Conservation (phyloP, 2,329 filamentous ascomycete genomes). For the Nigrograna mackinnonii region DNA sequence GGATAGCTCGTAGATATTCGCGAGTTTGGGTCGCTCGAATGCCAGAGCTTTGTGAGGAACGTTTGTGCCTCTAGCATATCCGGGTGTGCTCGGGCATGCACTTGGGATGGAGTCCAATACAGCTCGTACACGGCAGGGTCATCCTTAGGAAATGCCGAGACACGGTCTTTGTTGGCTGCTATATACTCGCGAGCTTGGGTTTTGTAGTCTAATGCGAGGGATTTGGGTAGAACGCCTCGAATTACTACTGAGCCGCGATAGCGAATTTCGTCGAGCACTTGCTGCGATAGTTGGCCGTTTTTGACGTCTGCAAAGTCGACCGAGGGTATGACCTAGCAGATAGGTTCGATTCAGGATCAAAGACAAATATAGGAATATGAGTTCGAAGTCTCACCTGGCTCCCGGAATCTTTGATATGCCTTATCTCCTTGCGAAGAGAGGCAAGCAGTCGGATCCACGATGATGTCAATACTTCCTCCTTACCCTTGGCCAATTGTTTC, state of each 20-base stretch:
- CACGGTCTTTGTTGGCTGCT: conserved; percentile 1
- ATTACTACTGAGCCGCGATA: not conserved
- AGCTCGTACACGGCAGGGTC: not conserved
- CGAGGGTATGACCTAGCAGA: not conserved
- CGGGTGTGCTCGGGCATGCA: not conserved
- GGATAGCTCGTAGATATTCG: not conserved
- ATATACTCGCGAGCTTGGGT: conserved; percentile 1
- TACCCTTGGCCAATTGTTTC: not conserved
- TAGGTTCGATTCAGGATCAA: not conserved
- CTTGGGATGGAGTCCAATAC: conserved; percentile 1
- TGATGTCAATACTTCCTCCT: not conserved
- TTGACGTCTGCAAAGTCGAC: not conserved
- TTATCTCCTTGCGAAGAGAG: not conserved
- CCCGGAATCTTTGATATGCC: not conserved
- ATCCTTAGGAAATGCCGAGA: not conserved
- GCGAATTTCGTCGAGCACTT: not conserved
- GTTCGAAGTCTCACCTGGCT: not conserved
- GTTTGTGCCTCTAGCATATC: conserved; percentile 1
- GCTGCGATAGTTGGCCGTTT: not conserved
- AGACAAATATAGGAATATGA: not conserved
- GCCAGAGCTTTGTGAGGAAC: not conserved
- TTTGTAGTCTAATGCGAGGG: not conserved
- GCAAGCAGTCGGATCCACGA: not conserved
- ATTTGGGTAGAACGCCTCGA: not conserved
- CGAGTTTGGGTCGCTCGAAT: not conserved